Evolutionary conservation across 192 early-diverging fungal genomes (phyloP), one percentile per base, ranked within the genome.

Genomic region (Coemansia sp.): DNA sequence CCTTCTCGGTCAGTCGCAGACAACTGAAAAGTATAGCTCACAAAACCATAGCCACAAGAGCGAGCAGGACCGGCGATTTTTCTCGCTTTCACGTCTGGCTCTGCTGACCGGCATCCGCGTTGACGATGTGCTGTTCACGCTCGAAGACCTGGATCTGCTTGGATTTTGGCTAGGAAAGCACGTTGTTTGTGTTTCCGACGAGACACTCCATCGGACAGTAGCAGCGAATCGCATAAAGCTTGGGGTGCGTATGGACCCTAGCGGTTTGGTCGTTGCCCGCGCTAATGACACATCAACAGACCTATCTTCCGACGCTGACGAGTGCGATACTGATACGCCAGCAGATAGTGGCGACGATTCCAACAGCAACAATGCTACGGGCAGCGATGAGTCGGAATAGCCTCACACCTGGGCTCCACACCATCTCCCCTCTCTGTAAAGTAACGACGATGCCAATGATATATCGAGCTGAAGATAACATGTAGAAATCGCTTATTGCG

Each of bases 111-210:
- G 89, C 1, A 91, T 93, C 56, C 74, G 76, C 49, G 81, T 83
- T 29, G 87, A 91, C n/a, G 90, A 93, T 60, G 71, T 93, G 46
- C 43, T 93, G 34, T 81, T 83, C 60, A 86, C 89, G 9, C 72
- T 93, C 55, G 77, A 85, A 8, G 69, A 73, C 17, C 74, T 89
- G 74, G 87, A 82, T 0, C 68, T 91, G 70, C 73, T 89, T 65
- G 64, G 72, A 56, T 76, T 75, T 20, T 92, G 88, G 88, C 69
- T 73, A 15, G 75, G 83, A n/a, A 57, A 53, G 23, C 67, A 75
- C 38, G 54, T 78, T 34, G 68, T 84, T 14, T 78, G 79, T 23
- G 70, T 84, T 43, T 59, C 78, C 7, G 63, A 80, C 46, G 83
- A 81, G 35, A 61, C 45, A 5, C 42, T 84, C 25, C 63, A 57